A percentile compares a stretch with the other conserved stretches of the same genome.
Evolutionary conservation across 305 asterid genomes (phyloP).

Genomic region (Fraxinus baroniana): DNA sequence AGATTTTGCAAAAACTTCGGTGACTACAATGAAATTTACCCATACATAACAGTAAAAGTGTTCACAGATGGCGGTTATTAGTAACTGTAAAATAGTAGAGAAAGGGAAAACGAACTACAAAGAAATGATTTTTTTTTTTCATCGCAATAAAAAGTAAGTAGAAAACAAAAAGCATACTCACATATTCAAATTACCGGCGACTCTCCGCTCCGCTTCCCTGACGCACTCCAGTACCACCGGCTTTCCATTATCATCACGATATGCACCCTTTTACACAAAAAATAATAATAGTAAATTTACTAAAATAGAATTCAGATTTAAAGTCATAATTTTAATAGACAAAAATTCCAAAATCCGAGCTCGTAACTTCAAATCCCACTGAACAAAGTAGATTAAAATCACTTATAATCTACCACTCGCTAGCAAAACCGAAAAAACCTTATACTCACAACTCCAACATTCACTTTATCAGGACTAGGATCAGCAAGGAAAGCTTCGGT

Average conservation of each 20-base stretch:
- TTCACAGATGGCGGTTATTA: neutral
- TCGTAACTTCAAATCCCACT: neutral
- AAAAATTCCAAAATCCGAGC: constrained; percentile 11
- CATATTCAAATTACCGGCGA: constrained; percentile 78
- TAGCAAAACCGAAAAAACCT: neutral
- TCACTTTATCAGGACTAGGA: constrained; percentile 77
- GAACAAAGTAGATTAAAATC: constrained; percentile 7
- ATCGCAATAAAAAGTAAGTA: neutral
- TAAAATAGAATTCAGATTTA: neutral
- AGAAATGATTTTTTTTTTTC: neutral
- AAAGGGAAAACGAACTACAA: neutral
- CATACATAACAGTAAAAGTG: neutral
- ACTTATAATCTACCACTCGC: constrained; percentile 18
- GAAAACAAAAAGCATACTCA: constrained; percentile 30
- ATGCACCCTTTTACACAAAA: constrained; percentile 65
- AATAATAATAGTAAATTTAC: neutral
- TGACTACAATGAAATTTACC: neutral
- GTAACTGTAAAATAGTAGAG: neutral
- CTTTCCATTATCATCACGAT: constrained; percentile 90
- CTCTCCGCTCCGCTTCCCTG: constrained; percentile 87
- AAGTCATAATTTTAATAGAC: neutral
- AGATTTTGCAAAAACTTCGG: neutral
- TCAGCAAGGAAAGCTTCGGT: constrained; percentile 96
- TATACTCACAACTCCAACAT: constrained; percentile 91
- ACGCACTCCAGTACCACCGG: constrained; percentile 97